Evolutionary conservation across 176 grass and related monocot genomes (phyloP).

Genomic region (Themeda triandra): DNA sequence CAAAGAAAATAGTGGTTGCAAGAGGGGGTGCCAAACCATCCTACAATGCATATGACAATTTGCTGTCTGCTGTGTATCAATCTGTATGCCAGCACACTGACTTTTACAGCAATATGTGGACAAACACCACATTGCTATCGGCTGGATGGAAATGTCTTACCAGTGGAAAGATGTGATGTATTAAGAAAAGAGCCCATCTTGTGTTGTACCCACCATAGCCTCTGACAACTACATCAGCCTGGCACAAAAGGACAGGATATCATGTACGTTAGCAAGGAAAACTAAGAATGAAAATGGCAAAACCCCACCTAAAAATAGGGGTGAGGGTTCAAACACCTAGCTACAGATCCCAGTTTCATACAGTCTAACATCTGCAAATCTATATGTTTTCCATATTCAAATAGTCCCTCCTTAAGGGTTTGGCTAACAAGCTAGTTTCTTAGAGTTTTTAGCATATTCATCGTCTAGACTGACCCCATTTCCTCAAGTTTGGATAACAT

Average conservation of each 20-base stretch:
- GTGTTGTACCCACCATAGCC: constrained; percentile 92
- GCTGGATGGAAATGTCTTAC: constrained; percentile 29
- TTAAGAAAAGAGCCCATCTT: constrained; percentile 87
- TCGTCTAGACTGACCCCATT: not conserved
- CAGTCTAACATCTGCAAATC: not conserved
- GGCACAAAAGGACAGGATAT: not conserved
- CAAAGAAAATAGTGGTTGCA: constrained; percentile 76
- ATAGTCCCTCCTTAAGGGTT: not conserved
- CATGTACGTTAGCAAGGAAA: not conserved
- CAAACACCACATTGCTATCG: not conserved
- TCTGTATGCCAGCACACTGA: not conserved
- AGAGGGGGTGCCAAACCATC: constrained; percentile 28
- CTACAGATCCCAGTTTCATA: not conserved
- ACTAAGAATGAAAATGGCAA: not conserved
- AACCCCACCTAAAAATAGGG: not conserved
- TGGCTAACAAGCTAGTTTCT: not conserved
- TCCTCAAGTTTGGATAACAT: not conserved
- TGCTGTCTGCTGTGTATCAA: not conserved
- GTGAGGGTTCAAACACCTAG: not conserved
- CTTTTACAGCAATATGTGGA: not conserved
- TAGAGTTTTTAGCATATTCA: not conserved
- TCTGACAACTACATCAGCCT: constrained; percentile 82
- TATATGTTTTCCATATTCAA: not conserved
- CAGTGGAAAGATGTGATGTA: constrained; percentile 63
- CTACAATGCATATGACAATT: constrained; percentile 28